Conservation (phyloP, 345 rosid species). For the Rhodamnia rubescens region DNA sequence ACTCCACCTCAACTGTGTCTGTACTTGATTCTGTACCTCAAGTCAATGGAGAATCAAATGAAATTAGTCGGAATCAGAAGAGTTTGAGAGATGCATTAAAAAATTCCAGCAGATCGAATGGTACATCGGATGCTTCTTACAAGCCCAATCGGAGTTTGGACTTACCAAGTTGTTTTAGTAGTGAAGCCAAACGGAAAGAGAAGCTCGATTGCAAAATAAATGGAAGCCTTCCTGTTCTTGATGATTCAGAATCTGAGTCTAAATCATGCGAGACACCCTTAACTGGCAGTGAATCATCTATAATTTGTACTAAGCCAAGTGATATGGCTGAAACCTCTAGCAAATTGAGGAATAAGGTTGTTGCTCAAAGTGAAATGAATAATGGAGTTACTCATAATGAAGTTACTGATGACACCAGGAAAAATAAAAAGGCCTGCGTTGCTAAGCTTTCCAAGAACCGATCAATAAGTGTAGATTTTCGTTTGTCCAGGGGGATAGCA, state of each 20-base stretch:
- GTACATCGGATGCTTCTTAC: constrained; percentile 19
- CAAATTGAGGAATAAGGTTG: constrained; percentile 25
- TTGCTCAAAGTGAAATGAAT: constrained; percentile 17
- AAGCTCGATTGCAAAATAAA: constrained; percentile 22
- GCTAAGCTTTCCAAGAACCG: constrained; percentile 58
- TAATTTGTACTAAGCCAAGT: constrained; percentile 21
- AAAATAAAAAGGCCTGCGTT: constrained; percentile 43
- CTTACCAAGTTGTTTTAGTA: constrained; percentile 13
- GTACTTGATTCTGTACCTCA: constrained; percentile 23
- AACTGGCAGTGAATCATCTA: constrained; percentile 22
- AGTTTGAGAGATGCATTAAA: constrained; percentile 11
- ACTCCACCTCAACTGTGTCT: constrained; percentile 15
- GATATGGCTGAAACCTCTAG: constrained; percentile 27
- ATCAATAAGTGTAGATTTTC: constrained; percentile 84
- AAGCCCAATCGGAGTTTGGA: constrained; percentile 21
- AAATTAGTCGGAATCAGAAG: constrained; percentile 5
- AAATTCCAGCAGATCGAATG: constrained; percentile 9
- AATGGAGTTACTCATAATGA: constrained; percentile 27
- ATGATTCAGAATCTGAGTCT: constrained; percentile 20
- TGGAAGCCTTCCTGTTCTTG: constrained; percentile 19
- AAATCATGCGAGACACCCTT: constrained; percentile 17
- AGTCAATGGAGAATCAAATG: constrained; percentile 26
- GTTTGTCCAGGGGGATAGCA: constrained; percentile 94
- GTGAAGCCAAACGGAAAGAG: constrained; percentile 22
- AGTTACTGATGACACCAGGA: constrained; percentile 32